Evolutionary conservation across 768 basidiomycete species (phyloP).

Genomic region (Lenzites betulinus): DNA sequence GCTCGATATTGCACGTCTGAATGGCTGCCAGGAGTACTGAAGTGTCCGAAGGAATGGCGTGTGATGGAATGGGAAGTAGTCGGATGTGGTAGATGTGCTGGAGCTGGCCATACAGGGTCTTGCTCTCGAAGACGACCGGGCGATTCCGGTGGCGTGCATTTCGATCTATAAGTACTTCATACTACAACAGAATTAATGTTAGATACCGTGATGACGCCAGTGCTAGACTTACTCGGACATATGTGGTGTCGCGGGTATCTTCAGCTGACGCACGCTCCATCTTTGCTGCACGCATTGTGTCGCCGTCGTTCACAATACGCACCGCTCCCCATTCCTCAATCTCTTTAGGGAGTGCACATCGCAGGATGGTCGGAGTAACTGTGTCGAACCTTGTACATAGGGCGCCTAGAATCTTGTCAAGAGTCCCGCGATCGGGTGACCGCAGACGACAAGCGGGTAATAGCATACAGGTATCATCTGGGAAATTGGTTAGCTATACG

Average conservation of each 20-base stretch:
- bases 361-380: not conserved
- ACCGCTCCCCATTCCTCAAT: conserved; percentile 29
- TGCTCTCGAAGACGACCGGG: too few species aligned
- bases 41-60: too few species aligned
- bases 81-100: too few species aligned
- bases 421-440: not conserved
- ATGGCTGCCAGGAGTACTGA: too few species aligned
- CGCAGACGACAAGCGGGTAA: not conserved
- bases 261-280: not conserved
- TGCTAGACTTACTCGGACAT: not conserved
- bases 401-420: not conserved
- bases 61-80: too few species aligned
- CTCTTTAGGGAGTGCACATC: conserved; percentile 10
- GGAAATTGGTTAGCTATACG: too few species aligned
- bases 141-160: too few species aligned
- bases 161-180: too few species aligned
- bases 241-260: not conserved
- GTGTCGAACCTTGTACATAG: not conserved
- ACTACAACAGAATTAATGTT: too few species aligned
- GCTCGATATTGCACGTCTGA: too few species aligned
- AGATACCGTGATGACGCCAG: too few species aligned
- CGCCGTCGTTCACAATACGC: conserved; percentile 28
- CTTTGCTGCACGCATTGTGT: conserved; percentile 26
- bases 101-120: too few species aligned
- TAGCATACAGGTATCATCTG: not conserved